These are phyloP conservation scores for Meripilus lineatus DNA, from an alignment of 1,284 basidiomycete species.

Conservation along the genomic window DNA sequence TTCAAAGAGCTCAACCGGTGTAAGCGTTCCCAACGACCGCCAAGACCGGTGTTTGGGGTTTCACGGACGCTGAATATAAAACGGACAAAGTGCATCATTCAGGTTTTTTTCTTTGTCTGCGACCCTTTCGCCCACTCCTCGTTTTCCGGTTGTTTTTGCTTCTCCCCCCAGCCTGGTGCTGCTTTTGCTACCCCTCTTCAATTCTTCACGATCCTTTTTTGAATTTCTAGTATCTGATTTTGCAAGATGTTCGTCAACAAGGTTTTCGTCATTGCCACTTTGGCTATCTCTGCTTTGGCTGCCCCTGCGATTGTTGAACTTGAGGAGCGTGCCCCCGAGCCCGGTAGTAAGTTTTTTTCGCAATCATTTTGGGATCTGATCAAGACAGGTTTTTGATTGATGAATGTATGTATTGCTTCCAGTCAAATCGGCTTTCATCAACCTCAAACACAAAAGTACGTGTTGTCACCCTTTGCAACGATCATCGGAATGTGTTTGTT, in stretches of 20 bases:
- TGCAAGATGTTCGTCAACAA: constrained; percentile 16
- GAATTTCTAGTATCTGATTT: neutral
- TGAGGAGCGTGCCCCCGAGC: constrained; percentile 12
- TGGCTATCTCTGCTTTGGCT: constrained; percentile 13
- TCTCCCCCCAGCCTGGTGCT: constrained; percentile 20
- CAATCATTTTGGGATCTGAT: neutral
- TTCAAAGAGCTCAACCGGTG: no score
- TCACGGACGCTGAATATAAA: no score
- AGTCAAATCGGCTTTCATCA: no score
- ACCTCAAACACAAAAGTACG: no score
- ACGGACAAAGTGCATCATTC: no score
- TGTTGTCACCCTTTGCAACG: no score
- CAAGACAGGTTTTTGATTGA: neutral
- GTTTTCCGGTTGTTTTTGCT: constrained; percentile 8
- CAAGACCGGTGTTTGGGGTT: no score
- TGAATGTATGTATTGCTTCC: no score
- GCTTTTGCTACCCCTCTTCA: constrained; percentile 3
- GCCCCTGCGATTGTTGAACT: constrained; percentile 12
- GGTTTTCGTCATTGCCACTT: constrained; percentile 14
- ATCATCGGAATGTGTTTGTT: no score
- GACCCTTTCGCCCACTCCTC: no score
- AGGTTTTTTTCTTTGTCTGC: no score
- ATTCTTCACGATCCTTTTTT: constrained; percentile 1
- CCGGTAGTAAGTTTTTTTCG: constrained; percentile 13
- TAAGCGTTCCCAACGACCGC: no score